Evolutionary conservation across 1,284 basidiomycete genomes (phyloP), one percentile per base, ranked within the genome.

Genomic region (Vanrija humicola): DNA sequence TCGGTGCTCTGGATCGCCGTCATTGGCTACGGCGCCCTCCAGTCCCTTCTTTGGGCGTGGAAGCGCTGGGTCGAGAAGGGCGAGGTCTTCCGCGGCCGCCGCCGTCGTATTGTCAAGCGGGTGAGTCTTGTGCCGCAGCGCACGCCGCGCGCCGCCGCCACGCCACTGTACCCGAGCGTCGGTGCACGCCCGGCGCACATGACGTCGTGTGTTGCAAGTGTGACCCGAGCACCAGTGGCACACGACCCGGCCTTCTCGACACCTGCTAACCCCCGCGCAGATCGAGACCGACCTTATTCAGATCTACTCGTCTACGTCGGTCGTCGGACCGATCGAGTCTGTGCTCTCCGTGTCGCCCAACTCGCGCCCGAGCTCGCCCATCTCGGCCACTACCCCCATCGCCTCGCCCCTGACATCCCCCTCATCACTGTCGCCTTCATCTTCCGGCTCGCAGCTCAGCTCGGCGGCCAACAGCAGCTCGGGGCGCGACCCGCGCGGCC

Each of bases 1-100:
- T 82, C 84, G 12, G 83, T 83, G 38, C 84, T 92, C 23, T 87
- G 86, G 82, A 80, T 82, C 21, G 90, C 89, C 6, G 82, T 94
- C 62, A 82, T 86, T 54, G 64, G 63, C 9, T 75, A 73, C 60
- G 63, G 60, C 25, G 53, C 60, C 1, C 58, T 75, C 40, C 73
- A 75, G 56, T 55, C 54, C 5, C 59, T 59, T 3, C 57, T 75
- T 38, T 75, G 72, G 71, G 68, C 58, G 10, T 75, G 71, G 71
- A 75, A 75, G 59, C 62, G 66, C 47, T 75, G 72, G 71, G 66
- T 72, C 5, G 73, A 75, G 55, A 61, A 64, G 26, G 73, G 71
- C 21, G 71, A 73, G 60, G 70, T 74, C 39, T 75, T 72, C 60
- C 63, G 66, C 26, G 77, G 77, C 7, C 74, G 72, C 55, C 59